Evolutionary conservation across 2,329 filamentous ascomycete species (phyloP), one percentile per base, ranked within the genome.

Genomic region (Ophiostoma piceae): DNA sequence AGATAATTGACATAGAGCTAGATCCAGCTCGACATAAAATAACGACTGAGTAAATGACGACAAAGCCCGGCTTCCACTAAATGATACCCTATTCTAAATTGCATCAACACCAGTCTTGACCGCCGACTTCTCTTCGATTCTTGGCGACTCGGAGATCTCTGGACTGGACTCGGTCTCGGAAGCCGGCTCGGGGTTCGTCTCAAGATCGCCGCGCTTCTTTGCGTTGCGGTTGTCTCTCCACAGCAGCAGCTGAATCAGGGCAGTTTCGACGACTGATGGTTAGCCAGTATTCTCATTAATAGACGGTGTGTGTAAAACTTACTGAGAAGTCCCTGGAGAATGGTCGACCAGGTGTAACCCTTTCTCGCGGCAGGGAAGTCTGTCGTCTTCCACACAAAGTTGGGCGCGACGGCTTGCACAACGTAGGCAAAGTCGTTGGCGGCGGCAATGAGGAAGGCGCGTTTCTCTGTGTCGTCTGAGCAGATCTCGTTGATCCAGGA

Each of bases 291-390:
- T 47, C 7, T 19, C 6, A 16, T 19, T 7, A 29, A 29, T 29
- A 29, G 26, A 29, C 8, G 32, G 3, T 1, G 26, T 35, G 5
- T 3, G 1, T 35, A 19, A 19, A 4, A 39, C 65, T 8, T 67
- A 67, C 65, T 75, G 0, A 79, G 73, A 2, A 80, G 71, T 16
- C 77, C 51, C 65, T 79, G 76, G 2, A 80, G 69, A 0, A 79
- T 72, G 29, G 79, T 77, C 0, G 74, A 77, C 76, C 76, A 80
- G 0, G 75, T 72, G 68, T 80, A 80, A 3, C 79, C 79, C 39
- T 78, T 79, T 37, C 71, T 74, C 1, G 79, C 79, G 1, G 74
- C 75, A 1, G 79, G 79, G 41, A 79, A 81, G 3, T 77, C 77
- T 0, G 77, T 77, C 0, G 79, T 80, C 69, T 80, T 80, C 79